Conservation (phyloP, 2,329 filamentous ascomycete genomes). For the Parafenestella ontariensis region DNA sequence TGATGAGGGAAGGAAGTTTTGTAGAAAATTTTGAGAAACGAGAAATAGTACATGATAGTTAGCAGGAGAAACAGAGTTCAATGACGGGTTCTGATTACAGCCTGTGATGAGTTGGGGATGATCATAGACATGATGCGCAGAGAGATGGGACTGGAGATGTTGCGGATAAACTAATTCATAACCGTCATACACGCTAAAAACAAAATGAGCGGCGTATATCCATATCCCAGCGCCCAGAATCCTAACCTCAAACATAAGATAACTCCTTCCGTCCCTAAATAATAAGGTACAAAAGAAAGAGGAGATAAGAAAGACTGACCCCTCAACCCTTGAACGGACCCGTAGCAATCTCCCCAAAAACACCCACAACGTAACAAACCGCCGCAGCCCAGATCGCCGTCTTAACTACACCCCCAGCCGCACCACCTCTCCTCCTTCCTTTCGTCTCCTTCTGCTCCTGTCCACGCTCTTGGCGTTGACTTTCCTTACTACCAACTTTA, state of each 20-base stretch:
- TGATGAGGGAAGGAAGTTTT: not conserved
- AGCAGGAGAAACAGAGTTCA: not conserved
- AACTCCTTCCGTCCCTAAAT: not conserved
- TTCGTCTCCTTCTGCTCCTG: slow-evolving; percentile 8
- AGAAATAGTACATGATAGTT: not conserved
- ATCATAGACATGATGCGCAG: too few species aligned
- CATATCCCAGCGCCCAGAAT: not conserved
- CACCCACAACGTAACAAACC: slow-evolving; percentile 42
- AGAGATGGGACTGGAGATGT: too few species aligned
- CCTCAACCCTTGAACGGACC: not conserved
- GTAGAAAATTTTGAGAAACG: not conserved
- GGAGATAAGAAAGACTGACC: too few species aligned
- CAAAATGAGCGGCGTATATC: not conserved
- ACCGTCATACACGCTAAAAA: not conserved
- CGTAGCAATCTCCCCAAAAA: slow-evolving; percentile 33
- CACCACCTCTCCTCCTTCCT: slow-evolving; percentile 17
- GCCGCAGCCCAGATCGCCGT: slow-evolving; percentile 39
- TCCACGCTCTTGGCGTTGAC: not conserved
- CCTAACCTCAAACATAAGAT: not conserved
- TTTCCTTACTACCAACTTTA: slow-evolving; percentile 3
- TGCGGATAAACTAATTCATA: too few species aligned
- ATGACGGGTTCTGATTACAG: too few species aligned
- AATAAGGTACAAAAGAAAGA: too few species aligned
- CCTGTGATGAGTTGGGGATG: too few species aligned
- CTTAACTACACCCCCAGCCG: slow-evolving; percentile 36